Evolutionary conservation across 202 grass and related monocot genomes (phyloP), one percentile per base, ranked within the genome.

Genomic region (Brachypodium distachyon): DNA sequence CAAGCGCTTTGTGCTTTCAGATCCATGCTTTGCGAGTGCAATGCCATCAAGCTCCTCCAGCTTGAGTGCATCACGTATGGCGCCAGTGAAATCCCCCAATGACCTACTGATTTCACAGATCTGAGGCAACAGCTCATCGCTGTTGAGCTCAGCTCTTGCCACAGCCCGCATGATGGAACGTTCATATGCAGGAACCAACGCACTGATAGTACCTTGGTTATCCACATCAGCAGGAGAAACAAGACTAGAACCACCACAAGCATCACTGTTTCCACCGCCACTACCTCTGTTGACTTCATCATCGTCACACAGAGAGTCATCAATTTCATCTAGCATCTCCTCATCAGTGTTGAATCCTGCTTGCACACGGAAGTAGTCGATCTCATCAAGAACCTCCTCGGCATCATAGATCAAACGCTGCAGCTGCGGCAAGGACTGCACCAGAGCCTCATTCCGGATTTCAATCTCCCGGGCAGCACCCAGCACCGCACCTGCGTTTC

Each of bases 381-480:
- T 71, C 74, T 85, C 74, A 54, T 48, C 46, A 48, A 48, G 46
- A 48, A 48, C 46, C 46, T 48, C 46, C 16, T 48, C 17, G 16
- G 46, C 82, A 4, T 70, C 60, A 8, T 67, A 23, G 12, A 65
- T 48, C 51, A 72, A 21, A n/a, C 38, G 19, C 49, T 78, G 77
- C 18, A 86, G 76, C 7, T 86, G 55, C 3, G 76, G 78, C 57
- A 86, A 11, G 5, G 59, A 68, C 21, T 68, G 60, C 58, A 63
- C 58, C 47, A 86, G 76, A 18, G 67, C 33, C 46, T 80, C 26
- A 9, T 80, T 63, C 75, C 12, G 19, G 76, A 86, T 80, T 40
- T 79, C 55, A 4, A 77, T 78, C 76, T 76, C 61, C 50, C 79
- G 40, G 19, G 65, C 67, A 16, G 60, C 46, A 14, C 19, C 46